Conservation (phyloP, 495 filamentous ascomycete genomes). For the Penicillium turbatum region DNA sequence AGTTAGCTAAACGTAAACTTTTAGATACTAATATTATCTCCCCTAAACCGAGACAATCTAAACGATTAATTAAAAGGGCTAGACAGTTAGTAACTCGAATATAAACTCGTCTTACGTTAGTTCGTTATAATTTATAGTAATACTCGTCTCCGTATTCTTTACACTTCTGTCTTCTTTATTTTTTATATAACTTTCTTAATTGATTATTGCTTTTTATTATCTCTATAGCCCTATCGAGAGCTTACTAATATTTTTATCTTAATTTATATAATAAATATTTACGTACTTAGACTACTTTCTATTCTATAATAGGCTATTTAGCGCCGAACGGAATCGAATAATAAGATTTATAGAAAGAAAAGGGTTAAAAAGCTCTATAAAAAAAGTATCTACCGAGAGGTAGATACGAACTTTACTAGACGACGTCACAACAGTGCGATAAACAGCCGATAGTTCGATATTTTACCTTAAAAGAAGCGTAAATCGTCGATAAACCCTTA, state of each 20-base stretch:
- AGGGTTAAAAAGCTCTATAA: slow-evolving; percentile 90
- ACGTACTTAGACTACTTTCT: too few relatives aligned
- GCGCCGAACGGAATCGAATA: slow-evolving; percentile 88
- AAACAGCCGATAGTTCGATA: slow-evolving; percentile 39
- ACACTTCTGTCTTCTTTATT: too few relatives aligned
- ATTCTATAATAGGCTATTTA: too few relatives aligned
- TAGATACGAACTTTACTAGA: slow-evolving; percentile 73
- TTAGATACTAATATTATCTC: background rate
- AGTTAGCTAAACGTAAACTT: background rate
- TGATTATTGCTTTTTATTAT: too few relatives aligned
- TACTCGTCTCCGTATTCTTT: background rate
- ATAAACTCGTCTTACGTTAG: background rate
- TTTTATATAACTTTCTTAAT: too few relatives aligned
- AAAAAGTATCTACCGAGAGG: slow-evolving; percentile 77
- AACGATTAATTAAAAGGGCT: background rate
- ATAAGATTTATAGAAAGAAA: slow-evolving; percentile 84
- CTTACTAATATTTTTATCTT: too few relatives aligned
- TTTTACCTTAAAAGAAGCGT: slow-evolving; percentile 71
- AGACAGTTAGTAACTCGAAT: background rate
- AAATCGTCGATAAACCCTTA: background rate
- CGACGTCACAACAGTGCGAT: slow-evolving; percentile 57
- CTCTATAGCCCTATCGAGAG: too few relatives aligned
- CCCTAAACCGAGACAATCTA: background rate
- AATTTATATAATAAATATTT: too few relatives aligned
- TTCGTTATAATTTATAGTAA: background rate